These are phyloP conservation scores for Conoideocrella luteorostrata DNA, from an alignment of 2,329 filamentous ascomycete species.

Conservation along the genomic window DNA sequence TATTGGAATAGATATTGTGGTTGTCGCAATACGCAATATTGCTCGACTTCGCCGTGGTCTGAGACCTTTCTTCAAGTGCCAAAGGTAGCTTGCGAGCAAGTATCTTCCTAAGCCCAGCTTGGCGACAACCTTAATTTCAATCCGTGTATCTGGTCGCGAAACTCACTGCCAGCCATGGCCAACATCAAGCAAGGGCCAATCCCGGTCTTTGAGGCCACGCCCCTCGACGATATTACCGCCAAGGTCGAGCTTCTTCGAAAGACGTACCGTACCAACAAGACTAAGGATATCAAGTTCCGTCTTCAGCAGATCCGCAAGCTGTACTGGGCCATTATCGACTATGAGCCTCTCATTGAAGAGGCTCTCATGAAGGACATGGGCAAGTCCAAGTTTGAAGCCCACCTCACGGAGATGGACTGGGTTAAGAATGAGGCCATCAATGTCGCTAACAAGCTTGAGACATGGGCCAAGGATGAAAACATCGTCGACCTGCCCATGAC, in stretches of 20 bases:
- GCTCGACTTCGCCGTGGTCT: too few species aligned
- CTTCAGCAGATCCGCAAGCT: slow-evolving; percentile 84
- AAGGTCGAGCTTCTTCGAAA: slow-evolving; percentile 55
- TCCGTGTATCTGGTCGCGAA: too few species aligned
- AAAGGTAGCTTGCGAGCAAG: too few species aligned
- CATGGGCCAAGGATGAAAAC: slow-evolving; percentile 77
- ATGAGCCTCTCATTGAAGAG: slow-evolving; percentile 63
- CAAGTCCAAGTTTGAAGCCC: slow-evolving; percentile 70
- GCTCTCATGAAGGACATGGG: slow-evolving; percentile 72
- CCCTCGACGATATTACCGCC: slow-evolving; percentile 58
- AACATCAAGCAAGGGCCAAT: slow-evolving; percentile 30
- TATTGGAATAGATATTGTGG: too few species aligned
- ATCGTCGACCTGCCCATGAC: slow-evolving; percentile 62
- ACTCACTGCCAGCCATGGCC: too few species aligned
- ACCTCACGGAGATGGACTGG: slow-evolving; percentile 71
- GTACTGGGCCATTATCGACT: slow-evolving; percentile 87
- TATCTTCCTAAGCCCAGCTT: too few species aligned
- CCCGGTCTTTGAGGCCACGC: slow-evolving; percentile 50
- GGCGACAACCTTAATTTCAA: too few species aligned
- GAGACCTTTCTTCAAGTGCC: too few species aligned
- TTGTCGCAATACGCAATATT: too few species aligned
- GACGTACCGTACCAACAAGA: slow-evolving; percentile 74
- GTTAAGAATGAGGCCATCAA: slow-evolving; percentile 75
- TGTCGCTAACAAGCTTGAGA: slow-evolving; percentile 68
- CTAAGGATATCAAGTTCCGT: slow-evolving; percentile 75